Evolutionary conservation across 2,329 filamentous ascomycete species (phyloP), one percentile per base, ranked within the genome.

Genomic region (Aspergillus candidus): DNA sequence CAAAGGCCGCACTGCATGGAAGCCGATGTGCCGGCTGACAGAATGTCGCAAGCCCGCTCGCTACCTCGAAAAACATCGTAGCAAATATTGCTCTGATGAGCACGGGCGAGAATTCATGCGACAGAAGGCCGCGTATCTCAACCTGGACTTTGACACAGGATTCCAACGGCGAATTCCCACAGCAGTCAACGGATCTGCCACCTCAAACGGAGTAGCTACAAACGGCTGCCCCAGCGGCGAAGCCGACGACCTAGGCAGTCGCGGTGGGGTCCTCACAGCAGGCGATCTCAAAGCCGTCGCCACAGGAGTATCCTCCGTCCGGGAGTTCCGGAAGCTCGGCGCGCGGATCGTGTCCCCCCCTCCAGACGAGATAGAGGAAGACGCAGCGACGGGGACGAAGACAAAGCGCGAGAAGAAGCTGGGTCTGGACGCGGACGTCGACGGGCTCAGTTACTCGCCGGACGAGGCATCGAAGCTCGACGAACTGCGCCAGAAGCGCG

Each of bases 81-180:
- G 70, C 58, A 75, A 74, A 52, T 75, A 74, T 48, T 75, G 72
- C 51, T 68, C 62, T n/a, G 71, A 74, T 35, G 70, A 69, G 11
- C 72, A 73, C 45, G 72, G 71, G 10, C 55, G 60, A 11, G 69
- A 73, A 50, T 74, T 72, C 46, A 66, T 73, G 60, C 63, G 62
- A 11, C 57, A 50, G 15, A 61, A 61, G 37, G 56, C 56, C 11
- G 53, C 54, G 18, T 58, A 60, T n/a, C 52, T 66, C 11, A 61
- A 61, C 43, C 29, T 57, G 6, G 49, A 45, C n/a, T 38, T 56
- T n/a, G 38, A 43, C 12, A 12, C 42, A 32, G 38, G 30, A 4
- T 29, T 43, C 17, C 54, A 50, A 13, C 60, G 56, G 29, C 13
- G 22, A 27, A 27, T 27, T 27, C 22, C 22, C 22, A 10, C 22